These are phyloP conservation scores for Phytophthora europaea DNA, from an alignment of 352 stramenopile species.

Conservation along the genomic window DNA sequence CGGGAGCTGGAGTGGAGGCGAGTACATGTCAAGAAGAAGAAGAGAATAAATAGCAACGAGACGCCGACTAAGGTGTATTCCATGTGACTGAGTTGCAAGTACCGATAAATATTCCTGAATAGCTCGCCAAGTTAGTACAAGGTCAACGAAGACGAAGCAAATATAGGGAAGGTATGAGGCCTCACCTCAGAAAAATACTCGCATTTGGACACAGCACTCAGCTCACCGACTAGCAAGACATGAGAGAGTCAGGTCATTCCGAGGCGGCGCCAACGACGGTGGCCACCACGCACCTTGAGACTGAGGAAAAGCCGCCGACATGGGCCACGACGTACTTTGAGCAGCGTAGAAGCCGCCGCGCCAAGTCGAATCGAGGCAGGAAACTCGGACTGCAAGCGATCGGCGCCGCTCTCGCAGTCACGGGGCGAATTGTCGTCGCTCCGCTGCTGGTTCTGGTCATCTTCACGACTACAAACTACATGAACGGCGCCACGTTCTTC, in stretches of 20 bases:
- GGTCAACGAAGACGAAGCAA: no score
- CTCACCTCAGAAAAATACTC: background rate
- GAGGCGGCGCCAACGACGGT: background rate
- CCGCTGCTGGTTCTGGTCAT: conserved; percentile 19
- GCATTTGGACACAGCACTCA: background rate
- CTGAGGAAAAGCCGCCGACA: conserved; percentile 10
- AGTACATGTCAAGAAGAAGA: background rate
- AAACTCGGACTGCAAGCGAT: conserved; percentile 10
- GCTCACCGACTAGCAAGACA: background rate
- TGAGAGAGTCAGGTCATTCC: background rate
- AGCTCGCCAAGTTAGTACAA: no score
- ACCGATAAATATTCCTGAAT: no score
- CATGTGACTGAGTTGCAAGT: background rate
- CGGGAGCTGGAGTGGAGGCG: background rate
- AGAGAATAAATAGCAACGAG: conserved; percentile 3
- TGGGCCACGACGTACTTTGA: conserved; percentile 15
- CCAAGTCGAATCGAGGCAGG: background rate
- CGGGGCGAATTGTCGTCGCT: conserved; percentile 28
- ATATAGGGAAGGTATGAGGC: no score
- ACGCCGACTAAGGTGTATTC: background rate
- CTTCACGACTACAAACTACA: conserved; percentile 22
- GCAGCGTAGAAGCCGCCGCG: conserved; percentile 3
- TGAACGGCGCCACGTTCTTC: conserved; percentile 16
- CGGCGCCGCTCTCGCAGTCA: conserved; percentile 14
- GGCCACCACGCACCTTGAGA: background rate